A percentile compares a stretch with the other conserved stretches of the same genome.
These are phyloP conservation scores for Microsporum audouinii DNA, from an alignment of 2,329 filamentous ascomycete species.

Conservation along the genomic window DNA sequence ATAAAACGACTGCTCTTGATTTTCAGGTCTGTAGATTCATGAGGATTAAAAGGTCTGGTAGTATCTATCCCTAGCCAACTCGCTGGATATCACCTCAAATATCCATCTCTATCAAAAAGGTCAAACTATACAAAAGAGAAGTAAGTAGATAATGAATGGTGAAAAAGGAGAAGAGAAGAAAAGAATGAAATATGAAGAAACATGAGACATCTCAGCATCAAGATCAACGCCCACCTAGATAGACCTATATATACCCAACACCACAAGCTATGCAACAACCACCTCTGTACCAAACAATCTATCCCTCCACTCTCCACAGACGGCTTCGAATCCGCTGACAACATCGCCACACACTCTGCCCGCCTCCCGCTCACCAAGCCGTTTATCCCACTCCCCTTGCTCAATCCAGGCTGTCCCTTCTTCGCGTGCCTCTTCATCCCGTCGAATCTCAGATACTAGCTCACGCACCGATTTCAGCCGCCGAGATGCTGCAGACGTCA, in stretches of 20 bases:
- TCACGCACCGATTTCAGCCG: constrained; percentile 72
- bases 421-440: constrained; percentile 70
- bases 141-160: not conserved
- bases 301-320: constrained; percentile 74
- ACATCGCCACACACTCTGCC: constrained; percentile 76
- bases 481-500: constrained; percentile 67
- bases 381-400: constrained; percentile 69
- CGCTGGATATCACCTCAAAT: not conserved
- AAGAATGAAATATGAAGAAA: not conserved
- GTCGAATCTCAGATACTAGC: constrained; percentile 71
- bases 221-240: not conserved
- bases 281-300: constrained; percentile 48
- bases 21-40: not conserved
- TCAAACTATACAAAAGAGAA: not conserved
- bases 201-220: not conserved
- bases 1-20: not conserved
- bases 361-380: constrained; percentile 65
- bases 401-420: constrained; percentile 73
- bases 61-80: not conserved
- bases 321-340: constrained; percentile 80
- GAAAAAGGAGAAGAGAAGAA: not conserved
- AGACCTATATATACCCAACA: not conserved
- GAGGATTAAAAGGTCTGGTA: not conserved
- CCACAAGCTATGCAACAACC: constrained; percentile 16
- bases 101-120: not conserved